Conservation (phyloP, 306 rosid genomes). For the Prunus davidiana region DNA sequence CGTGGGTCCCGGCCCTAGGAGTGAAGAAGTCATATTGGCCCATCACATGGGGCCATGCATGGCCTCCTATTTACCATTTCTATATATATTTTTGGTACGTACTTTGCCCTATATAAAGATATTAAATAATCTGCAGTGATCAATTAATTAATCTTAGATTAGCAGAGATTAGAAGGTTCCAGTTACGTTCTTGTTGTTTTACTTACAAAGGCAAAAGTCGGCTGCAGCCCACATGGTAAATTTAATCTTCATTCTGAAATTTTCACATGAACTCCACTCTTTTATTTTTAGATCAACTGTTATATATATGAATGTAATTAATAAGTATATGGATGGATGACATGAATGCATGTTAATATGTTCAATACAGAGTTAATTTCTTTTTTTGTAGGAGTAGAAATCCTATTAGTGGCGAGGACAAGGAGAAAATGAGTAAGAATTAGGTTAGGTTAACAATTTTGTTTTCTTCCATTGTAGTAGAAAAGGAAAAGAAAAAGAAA, state of each 20-base stretch:
- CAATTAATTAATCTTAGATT: not conserved
- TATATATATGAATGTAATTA: too few species aligned
- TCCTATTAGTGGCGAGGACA: rapidly evolving
- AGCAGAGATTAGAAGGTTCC: not conserved
- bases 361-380: too few species aligned
- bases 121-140: not conserved
- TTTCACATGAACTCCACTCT: not conserved
- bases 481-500: too few species aligned
- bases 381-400: too few species aligned
- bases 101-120: not conserved
- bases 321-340: too few species aligned
- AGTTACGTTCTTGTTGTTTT: not conserved
- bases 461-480: too few species aligned
- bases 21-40: slow-evolving; percentile 28
- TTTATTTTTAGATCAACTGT: too few species aligned
- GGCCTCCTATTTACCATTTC: not conserved
- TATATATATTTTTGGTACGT: not conserved
- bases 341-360: too few species aligned
- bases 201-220: not conserved
- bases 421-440: not conserved
- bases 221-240: not conserved
- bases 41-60: slow-evolving; percentile 55
- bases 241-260: not conserved
- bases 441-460: rapidly evolving
- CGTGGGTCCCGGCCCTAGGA: slow-evolving; percentile 50